These are phyloP conservation scores for Aspergillus oerlinghausenensis DNA, from an alignment of 2,329 filamentous ascomycete species.

Conservation along the genomic window DNA sequence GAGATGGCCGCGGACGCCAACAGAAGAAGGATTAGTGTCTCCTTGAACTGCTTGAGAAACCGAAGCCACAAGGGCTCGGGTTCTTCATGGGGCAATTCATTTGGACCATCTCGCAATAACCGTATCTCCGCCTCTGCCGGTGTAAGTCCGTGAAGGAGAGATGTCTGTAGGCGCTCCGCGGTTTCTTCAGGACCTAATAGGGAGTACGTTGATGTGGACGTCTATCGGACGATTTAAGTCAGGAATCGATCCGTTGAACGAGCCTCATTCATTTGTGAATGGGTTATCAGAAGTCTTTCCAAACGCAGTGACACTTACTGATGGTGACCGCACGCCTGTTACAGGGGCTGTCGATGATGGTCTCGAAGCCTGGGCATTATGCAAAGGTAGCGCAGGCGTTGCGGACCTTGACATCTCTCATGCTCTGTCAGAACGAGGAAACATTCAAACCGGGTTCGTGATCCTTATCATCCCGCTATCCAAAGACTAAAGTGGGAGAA, in stretches of 20 bases:
- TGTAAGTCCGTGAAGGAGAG: constrained; percentile 74
- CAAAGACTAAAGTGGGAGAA: not conserved
- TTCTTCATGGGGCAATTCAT: constrained; percentile 90
- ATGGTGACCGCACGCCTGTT: constrained; percentile 26
- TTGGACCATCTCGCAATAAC: constrained; percentile 76
- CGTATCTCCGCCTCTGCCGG: constrained; percentile 75
- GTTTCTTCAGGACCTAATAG: constrained; percentile 73
- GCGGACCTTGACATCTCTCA: constrained; percentile 61
- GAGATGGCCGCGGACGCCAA: constrained; percentile 84
- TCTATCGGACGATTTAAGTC: constrained; percentile 20
- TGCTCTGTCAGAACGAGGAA: constrained; percentile 23
- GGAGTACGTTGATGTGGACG: constrained; percentile 50
- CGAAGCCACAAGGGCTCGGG: constrained; percentile 93
- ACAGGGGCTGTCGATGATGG: constrained; percentile 25
- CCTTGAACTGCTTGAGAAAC: constrained; percentile 94
- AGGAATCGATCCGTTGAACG: constrained; percentile 13
- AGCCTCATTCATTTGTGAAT: not conserved
- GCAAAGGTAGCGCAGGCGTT: constrained; percentile 55
- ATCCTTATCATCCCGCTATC: constrained; percentile 25
- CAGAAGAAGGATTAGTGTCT: constrained; percentile 88
- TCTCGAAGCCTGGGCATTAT: constrained; percentile 44
- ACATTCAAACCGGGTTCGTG: constrained; percentile 14
- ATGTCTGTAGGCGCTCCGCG: constrained; percentile 72
- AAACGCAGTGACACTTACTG: constrained; percentile 25
- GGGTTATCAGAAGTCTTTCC: not conserved